phyloP scores from a whole-genome alignment of 345 rosid species.

The Salix brachista region DNA sequence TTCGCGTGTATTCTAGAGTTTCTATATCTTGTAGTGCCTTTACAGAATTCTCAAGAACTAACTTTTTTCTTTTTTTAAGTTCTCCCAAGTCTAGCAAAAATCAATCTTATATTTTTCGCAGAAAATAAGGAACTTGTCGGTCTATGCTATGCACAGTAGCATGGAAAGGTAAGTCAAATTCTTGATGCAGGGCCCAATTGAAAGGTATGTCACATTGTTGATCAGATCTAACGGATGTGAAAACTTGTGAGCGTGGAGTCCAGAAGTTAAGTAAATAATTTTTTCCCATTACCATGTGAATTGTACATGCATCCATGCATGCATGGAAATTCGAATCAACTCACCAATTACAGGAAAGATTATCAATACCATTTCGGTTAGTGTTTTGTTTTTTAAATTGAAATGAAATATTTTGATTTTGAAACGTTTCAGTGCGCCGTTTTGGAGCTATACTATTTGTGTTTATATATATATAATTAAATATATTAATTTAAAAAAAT shows the following conservation, averaged over 20 bases:
- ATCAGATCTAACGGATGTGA: no score
- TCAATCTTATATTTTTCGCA: neutral
- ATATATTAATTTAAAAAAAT: no score
- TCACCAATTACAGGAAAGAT: no score
- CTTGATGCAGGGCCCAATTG: neutral
- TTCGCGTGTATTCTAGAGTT: neutral
- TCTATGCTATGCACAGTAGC: neutral
- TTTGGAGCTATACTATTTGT: no score
- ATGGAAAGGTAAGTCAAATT: neutral
- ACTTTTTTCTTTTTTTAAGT: neutral
- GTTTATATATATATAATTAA: no score
- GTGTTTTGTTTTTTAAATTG: no score
- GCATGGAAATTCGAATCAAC: no score
- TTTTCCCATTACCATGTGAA: neutral
- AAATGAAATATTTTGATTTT: no score
- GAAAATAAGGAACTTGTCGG: neutral
- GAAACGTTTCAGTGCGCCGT: fast-evolving
- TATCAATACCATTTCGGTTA: no score
- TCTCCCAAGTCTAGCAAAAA: no score
- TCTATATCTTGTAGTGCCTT: neutral
- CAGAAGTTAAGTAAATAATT: neutral
- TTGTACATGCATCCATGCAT: no score
- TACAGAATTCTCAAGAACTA: neutral
- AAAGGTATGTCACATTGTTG: neutral
- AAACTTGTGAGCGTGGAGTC: no score